Conservation (phyloP, 768 basidiomycete genomes). For the Amanita pallidorosea region DNA sequence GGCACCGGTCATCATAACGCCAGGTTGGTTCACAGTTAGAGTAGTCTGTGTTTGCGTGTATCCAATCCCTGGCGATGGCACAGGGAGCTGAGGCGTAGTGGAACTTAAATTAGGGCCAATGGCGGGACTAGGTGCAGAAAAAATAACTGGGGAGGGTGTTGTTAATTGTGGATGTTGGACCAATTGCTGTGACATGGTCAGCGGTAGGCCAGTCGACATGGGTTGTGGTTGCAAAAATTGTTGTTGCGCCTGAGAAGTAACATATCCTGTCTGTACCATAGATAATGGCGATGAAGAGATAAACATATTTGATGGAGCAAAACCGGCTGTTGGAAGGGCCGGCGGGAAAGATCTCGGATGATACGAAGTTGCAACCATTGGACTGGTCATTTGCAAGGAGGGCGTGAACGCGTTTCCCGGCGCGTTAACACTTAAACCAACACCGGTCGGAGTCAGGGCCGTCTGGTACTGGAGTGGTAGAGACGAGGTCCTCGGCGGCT, state of each 20-base stretch:
- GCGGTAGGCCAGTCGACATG: not conserved
- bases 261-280: not conserved
- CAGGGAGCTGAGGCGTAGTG: conserved; percentile 1
- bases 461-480: conserved; percentile 39
- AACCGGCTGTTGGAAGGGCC: not conserved
- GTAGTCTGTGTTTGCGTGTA: not conserved
- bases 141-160: not conserved
- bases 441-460: not conserved
- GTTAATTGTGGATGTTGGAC: not conserved
- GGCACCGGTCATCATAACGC: not conserved
- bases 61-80: not conserved
- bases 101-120: not conserved
- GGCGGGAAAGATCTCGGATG: not conserved
- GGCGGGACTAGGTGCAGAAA: conserved; percentile 5
- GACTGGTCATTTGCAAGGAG: not conserved
- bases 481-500: conserved; percentile 33
- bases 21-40: not conserved
- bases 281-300: not conserved
- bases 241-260: conserved; percentile 2
- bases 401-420: not conserved
- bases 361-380: not conserved
- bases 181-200: not conserved
- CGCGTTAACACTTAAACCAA: not conserved
- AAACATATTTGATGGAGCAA: not conserved
- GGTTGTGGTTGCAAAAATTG: conserved; percentile 8